Evolutionary conservation across 768 basidiomycete species (phyloP).

Genomic region (Lactifluus rugatus): DNA sequence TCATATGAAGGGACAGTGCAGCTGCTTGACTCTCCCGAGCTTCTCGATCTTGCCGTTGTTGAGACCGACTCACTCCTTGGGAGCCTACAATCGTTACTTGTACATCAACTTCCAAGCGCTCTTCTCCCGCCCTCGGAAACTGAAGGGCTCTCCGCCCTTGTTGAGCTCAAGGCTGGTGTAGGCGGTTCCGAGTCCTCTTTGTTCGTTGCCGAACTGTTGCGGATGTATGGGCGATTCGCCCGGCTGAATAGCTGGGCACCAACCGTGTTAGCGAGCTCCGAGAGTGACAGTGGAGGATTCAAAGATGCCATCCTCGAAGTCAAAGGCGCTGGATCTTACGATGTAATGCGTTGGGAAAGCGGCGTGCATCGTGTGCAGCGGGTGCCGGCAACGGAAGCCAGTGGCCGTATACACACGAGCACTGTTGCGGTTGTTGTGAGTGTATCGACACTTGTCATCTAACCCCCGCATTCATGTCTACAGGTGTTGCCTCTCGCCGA

Average conservation of each 20-base stretch:
- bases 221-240: slow-evolving; percentile 74
- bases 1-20: slow-evolving; percentile 13
- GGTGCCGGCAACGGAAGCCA: slow-evolving; percentile 83
- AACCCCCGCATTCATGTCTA: background rate
- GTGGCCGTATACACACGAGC: slow-evolving; percentile 85
- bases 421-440: slow-evolving; percentile 79
- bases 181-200: slow-evolving; percentile 85
- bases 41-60: slow-evolving; percentile 14
- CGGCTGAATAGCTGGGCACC: slow-evolving; percentile 50
- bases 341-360: slow-evolving; percentile 77
- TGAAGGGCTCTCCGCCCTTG: slow-evolving; percentile 56
- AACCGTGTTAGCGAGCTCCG: slow-evolving; percentile 47
- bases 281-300: slow-evolving; percentile 52
- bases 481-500: slow-evolving; percentile 78
- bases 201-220: slow-evolving; percentile 65
- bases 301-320: slow-evolving; percentile 77
- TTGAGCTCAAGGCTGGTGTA: slow-evolving; percentile 89
- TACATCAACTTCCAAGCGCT: slow-evolving; percentile 51
- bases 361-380: slow-evolving; percentile 95
- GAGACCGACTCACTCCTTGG: slow-evolving; percentile 7
- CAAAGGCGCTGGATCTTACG: slow-evolving; percentile 69
- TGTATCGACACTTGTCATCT: slow-evolving; percentile 13
- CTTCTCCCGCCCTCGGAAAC: slow-evolving; percentile 68
- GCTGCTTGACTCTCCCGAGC: slow-evolving; percentile 16
- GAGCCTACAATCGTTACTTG: slow-evolving; percentile 20